These are phyloP conservation scores for Termitomyces sp. DNA, from an alignment of 768 basidiomycete genomes.

Conservation along the genomic window DNA sequence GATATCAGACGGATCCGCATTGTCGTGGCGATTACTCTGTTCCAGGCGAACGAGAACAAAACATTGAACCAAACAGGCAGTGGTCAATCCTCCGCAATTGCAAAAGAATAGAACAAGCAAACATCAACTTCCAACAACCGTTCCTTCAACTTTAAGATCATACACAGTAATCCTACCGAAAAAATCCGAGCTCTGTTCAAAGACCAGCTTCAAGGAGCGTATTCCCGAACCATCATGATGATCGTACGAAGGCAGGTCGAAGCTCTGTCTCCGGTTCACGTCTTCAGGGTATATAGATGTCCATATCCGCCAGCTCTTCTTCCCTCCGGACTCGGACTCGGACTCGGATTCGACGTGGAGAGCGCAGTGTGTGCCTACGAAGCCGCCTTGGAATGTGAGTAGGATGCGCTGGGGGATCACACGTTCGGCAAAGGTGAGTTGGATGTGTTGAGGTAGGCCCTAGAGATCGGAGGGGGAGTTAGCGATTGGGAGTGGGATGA, in stretches of 20 bases:
- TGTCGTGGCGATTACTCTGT: too few relatives aligned
- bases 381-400: conserved; percentile 84
- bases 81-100: background rate
- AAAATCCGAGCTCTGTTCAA: conserved; percentile 26
- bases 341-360: conserved; percentile 39
- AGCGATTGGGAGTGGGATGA: background rate
- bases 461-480: conserved; percentile 26
- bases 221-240: conserved; percentile 32
- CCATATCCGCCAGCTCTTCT: conserved; percentile 48
- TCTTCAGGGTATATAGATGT: conserved; percentile 74
- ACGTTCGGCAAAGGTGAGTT: conserved; percentile 52
- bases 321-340: conserved; percentile 13
- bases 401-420: conserved; percentile 57
- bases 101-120: background rate
- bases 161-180: conserved; percentile 18
- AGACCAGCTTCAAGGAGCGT: conserved; percentile 59
- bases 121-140: conserved; percentile 3
- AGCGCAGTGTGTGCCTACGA: conserved; percentile 68
- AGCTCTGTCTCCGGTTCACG: conserved; percentile 70
- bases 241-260: conserved; percentile 44
- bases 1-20: too few relatives aligned
- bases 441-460: conserved; percentile 79
- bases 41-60: too few relatives aligned
- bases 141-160: conserved; percentile 16
- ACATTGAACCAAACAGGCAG: too few relatives aligned